Evolutionary conservation across 208 protist species (phyloP), one percentile per base, ranked within the genome.

Genomic region (Wallacemonas rigidus): DNA sequence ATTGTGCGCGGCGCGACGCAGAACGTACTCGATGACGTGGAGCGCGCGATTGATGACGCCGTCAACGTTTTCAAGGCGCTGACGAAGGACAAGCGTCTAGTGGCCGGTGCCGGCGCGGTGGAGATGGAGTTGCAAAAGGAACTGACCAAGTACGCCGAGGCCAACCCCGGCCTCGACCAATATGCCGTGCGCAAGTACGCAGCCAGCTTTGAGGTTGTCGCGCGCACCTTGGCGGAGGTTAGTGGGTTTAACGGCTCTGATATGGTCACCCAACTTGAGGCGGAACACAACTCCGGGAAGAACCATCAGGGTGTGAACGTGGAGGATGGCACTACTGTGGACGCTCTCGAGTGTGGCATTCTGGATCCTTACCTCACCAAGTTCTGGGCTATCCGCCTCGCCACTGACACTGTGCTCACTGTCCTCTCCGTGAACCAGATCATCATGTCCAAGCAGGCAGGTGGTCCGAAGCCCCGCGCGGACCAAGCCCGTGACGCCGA

Each of bases 161-260:
- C 87, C 43, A 97, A 92, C 71, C 89, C 92, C 36, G 98, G 98
- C 62, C 87, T 99, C 26, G 98, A 99, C 62, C 98, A 99, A 91
- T 99, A 99, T 77, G 96, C 98, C 15, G 98, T 99, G 80, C 92
- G 97, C 71, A 98, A 98, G 78, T 99, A 92, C 83, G 99, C 97
- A 3, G 92, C 99, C 67, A 98, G 98, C 61, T 98, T 99, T 47
- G 97, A 98, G 83, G 93, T 99, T 35, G 91, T 99, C 55, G 98
- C 98, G 44, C 87, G 94, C 50, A 99, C 98, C 1, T 87, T 99
- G 14, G 97, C 99, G 1, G 98, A 99, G 84, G 99, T 99, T 51
- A 93, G 96, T 63, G 99, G 99, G 65, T 93, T 98, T 62, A 97
- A 98, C 69, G 89, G 93, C 17, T 98, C 95, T 9, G 91, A 99